These are phyloP conservation scores for Kodamaea restingae DNA, from an alignment of 805 yeast species.

Conservation along the genomic window DNA sequence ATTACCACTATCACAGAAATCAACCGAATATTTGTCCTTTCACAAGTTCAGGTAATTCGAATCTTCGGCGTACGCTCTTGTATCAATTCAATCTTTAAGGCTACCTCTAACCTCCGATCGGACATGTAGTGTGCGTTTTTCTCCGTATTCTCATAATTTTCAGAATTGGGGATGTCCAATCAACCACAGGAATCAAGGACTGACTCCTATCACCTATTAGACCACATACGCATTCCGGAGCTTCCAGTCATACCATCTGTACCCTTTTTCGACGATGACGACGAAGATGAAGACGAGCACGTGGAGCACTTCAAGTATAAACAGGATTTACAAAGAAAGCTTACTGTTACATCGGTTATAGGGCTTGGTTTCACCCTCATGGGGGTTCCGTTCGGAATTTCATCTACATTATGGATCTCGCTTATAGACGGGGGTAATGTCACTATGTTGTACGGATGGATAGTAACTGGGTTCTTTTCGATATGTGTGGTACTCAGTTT, in stretches of 20 bases:
- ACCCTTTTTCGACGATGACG: constrained; percentile 17
- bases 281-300: constrained; percentile 49
- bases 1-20: too few relatives aligned
- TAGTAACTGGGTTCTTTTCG: constrained; percentile 60
- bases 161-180: not conserved
- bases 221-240: not conserved
- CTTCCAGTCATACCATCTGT: constrained; percentile 5
- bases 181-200: not conserved
- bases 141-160: not conserved
- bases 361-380: constrained; percentile 77
- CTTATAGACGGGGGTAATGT: constrained; percentile 73
- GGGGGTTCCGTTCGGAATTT: constrained; percentile 79
- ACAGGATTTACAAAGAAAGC: constrained; percentile 63
- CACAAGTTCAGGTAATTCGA: too few relatives aligned
- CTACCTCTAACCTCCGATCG: too few relatives aligned
- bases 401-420: constrained; percentile 69
- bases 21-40: too few relatives aligned
- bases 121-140: not conserved
- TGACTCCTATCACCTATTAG: not conserved
- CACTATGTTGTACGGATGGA: constrained; percentile 73
- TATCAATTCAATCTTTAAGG: too few relatives aligned
- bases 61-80: too few relatives aligned
- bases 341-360: constrained; percentile 65
- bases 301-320: constrained; percentile 73
- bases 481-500: constrained; percentile 64